Percentiles rank a stretch among this genome's conserved stretches.
Evolutionary conservation across 208 protist species (phyloP).

Genomic region (Trypanosoma platydactyli): DNA sequence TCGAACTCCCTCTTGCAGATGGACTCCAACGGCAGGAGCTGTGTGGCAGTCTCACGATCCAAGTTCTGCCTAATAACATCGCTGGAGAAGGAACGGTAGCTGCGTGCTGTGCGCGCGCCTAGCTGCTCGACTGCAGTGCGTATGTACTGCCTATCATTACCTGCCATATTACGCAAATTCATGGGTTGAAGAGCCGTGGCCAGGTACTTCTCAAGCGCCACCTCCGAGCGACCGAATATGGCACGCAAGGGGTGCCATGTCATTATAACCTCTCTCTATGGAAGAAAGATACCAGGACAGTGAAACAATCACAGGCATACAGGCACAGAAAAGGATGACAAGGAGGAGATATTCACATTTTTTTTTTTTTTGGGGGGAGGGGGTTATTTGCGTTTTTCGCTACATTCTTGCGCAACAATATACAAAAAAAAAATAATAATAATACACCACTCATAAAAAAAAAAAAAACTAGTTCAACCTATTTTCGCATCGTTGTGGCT

Average conservation of each 20-base stretch:
- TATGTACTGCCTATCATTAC: slow-evolving; percentile 28
- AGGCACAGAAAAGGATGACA: not conserved
- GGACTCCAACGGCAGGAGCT: slow-evolving; percentile 48
- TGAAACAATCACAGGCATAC: not conserved
- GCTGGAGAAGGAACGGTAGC: slow-evolving; percentile 54
- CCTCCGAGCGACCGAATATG: not conserved
- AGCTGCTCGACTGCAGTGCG: slow-evolving; percentile 46
- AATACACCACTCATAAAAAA: slow-evolving; percentile 1
- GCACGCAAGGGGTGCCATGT: slow-evolving; percentile 25
- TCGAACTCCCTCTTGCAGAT: slow-evolving; percentile 78
- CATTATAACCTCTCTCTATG: slow-evolving; percentile 19
- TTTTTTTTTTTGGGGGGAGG: too few species aligned
- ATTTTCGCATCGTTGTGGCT: not conserved
- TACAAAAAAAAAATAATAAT: not conserved
- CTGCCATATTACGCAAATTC: slow-evolving; percentile 40
- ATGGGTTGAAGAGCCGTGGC: slow-evolving; percentile 48
- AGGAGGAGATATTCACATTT: too few species aligned
- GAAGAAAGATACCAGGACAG: not conserved
- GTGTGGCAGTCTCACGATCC: slow-evolving; percentile 39
- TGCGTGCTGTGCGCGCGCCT: slow-evolving; percentile 69
- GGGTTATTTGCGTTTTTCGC: too few species aligned
- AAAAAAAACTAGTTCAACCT: not conserved
- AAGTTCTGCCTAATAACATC: slow-evolving; percentile 44
- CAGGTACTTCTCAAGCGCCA: slow-evolving; percentile 41
- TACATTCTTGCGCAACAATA: not conserved